These are phyloP conservation scores for Populus tremula DNA, from an alignment of 345 rosid genomes.

Conservation along the genomic window DNA sequence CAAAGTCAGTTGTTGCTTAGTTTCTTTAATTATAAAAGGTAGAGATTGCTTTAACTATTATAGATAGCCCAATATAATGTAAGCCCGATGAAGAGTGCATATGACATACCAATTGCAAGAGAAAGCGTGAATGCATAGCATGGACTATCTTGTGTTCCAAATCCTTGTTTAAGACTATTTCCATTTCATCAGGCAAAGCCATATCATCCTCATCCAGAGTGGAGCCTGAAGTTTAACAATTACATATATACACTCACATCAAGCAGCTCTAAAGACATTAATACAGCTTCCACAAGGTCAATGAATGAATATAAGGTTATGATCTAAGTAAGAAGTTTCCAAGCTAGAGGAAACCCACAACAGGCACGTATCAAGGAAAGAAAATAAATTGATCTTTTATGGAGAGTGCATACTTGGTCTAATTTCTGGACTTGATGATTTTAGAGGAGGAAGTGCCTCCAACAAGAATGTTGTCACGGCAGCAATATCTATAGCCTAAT, in stretches of 20 bases:
- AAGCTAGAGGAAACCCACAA: neutral
- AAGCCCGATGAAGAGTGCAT: conserved; percentile 5
- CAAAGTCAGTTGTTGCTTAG: conserved; percentile 9
- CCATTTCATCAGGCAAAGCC: conserved; percentile 52
- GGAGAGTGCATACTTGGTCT: conserved; percentile 52
- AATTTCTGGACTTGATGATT: conserved; percentile 45
- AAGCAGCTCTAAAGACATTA: conserved; percentile 12
- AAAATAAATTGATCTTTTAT: conserved; percentile 1
- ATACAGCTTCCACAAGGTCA: neutral
- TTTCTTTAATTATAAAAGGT: conserved; percentile 5
- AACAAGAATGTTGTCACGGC: conserved; percentile 68
- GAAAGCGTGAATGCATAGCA: conserved; percentile 81
- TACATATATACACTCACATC: neutral
- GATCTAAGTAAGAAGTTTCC: neutral
- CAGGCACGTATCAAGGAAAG: neutral
- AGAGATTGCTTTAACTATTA: conserved; percentile 13
- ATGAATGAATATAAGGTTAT: neutral
- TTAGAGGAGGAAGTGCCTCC: conserved; percentile 73
- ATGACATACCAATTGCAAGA: conserved; percentile 78
- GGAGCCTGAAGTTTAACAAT: conserved; percentile 48
- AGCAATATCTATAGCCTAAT: conserved; percentile 81
- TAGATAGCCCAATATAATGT: conserved; percentile 11
- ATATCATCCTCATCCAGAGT: conserved; percentile 62
- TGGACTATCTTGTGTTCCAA: conserved; percentile 67
- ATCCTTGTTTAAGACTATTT: conserved; percentile 48